Percentiles rank a stretch among this genome's conserved stretches.
phyloP scores from a whole-genome alignment of 306 rosid species.

The Quercus agrifolia region DNA sequence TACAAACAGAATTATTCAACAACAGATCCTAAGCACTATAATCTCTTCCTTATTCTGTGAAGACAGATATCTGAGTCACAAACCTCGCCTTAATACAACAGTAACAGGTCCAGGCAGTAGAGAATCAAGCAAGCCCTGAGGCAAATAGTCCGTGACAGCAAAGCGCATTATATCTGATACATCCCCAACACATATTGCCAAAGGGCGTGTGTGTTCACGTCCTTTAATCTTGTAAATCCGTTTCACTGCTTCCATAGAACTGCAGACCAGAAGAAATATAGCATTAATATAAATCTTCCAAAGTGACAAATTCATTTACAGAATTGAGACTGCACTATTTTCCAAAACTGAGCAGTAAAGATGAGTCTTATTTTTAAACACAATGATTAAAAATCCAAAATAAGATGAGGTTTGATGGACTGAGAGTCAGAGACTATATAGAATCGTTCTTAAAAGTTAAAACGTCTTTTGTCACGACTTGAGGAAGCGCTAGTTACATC shows the following conservation, averaged over 20 bases:
- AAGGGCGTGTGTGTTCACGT: constrained; percentile 69
- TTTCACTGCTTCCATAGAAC: constrained; percentile 68
- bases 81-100: constrained; percentile 74
- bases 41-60: background rate
- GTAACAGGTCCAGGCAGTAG: constrained; percentile 98
- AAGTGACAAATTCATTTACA: background rate
- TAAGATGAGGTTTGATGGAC: background rate
- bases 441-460: background rate
- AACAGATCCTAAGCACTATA: background rate
- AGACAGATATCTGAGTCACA: background rate
- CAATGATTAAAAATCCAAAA: background rate
- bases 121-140: constrained; percentile 66
- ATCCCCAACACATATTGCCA: constrained; percentile 83
- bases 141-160: constrained; percentile 71
- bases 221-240: constrained; percentile 83
- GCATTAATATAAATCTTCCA: background rate
- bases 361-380: background rate
- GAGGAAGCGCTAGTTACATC: too few relatives aligned
- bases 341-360: background rate
- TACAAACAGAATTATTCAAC: background rate
- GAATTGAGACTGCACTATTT: background rate
- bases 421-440: background rate
- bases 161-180: constrained; percentile 56
- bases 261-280: constrained; percentile 36
- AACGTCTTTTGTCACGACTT: too few relatives aligned